Conservation (phyloP, 2,329 filamentous ascomycete species). For the Fusarium clavum region DNA sequence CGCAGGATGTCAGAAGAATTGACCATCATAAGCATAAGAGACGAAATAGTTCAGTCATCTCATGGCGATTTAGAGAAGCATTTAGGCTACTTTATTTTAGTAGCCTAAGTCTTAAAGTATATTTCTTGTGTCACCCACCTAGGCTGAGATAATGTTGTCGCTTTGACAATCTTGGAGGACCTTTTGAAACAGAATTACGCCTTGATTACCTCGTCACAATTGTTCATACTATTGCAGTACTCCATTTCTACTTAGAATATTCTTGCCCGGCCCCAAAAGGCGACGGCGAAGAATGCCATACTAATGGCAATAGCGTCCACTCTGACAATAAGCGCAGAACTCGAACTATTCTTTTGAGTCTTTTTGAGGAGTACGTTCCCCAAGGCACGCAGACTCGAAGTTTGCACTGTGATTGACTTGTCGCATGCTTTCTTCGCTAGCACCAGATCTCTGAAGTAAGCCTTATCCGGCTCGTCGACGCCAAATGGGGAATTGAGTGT, state of each 20-base stretch:
- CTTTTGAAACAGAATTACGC: too few relatives aligned
- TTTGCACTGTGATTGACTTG: background rate
- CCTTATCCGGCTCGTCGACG: background rate
- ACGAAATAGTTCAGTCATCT: too few relatives aligned
- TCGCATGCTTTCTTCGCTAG: background rate
- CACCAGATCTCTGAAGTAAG: background rate
- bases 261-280: rapidly evolving
- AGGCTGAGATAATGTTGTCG: too few relatives aligned
- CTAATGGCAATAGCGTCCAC: background rate
- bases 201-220: too few relatives aligned
- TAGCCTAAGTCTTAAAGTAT: too few relatives aligned
- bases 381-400: background rate
- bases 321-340: background rate
- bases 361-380: background rate
- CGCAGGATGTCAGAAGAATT: too few relatives aligned
- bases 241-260: background rate
- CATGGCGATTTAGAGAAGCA: too few relatives aligned
- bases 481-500: background rate
- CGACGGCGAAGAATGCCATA: rapidly evolving
- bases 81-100: too few relatives aligned
- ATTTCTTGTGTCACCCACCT: too few relatives aligned
- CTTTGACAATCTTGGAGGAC: too few relatives aligned
- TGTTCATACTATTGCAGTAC: too few relatives aligned
- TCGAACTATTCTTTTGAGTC: background rate
- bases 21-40: too few relatives aligned